Evolutionary conservation across 2,329 filamentous ascomycete species (phyloP).

Genomic region (Pestalotiopsis sp.): DNA sequence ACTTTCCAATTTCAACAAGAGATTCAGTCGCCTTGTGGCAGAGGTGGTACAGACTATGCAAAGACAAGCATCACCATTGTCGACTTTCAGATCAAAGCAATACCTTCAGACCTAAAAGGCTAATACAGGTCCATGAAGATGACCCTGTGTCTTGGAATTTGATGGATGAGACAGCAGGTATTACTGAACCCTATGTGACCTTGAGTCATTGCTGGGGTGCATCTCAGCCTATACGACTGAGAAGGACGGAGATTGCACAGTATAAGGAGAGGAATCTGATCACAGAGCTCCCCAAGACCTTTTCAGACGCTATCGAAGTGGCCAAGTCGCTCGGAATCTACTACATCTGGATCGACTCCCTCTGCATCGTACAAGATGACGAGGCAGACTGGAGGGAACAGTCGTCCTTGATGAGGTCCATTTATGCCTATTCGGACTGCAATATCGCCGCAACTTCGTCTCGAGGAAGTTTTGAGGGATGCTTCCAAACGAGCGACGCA

Average conservation of each 20-base stretch:
- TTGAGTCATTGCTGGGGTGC: not conserved
- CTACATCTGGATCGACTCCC: constrained; percentile 16
- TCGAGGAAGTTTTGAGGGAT: not conserved
- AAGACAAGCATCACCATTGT: not conserved
- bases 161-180: not conserved
- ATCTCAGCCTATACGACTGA: not conserved
- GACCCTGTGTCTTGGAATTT: not conserved
- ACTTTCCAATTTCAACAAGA: not conserved
- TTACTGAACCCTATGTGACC: not conserved
- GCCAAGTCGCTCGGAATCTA: constrained; percentile 1
- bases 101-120: not conserved
- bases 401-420: constrained; percentile 1
- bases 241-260: not conserved
- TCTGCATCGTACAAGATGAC: constrained; percentile 15
- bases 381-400: constrained; percentile 8
- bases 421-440: constrained; percentile 9
- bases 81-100: not conserved
- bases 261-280: not conserved
- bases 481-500: not conserved
- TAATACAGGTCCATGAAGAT: not conserved
- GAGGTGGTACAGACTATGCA: not conserved
- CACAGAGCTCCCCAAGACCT: not conserved
- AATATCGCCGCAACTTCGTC: not conserved
- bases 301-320: not conserved
- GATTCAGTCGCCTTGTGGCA: not conserved